Evolutionary conservation across 2,329 filamentous ascomycete genomes (phyloP), one percentile per base, ranked within the genome.

Genomic region (Apiospora arundinis): DNA sequence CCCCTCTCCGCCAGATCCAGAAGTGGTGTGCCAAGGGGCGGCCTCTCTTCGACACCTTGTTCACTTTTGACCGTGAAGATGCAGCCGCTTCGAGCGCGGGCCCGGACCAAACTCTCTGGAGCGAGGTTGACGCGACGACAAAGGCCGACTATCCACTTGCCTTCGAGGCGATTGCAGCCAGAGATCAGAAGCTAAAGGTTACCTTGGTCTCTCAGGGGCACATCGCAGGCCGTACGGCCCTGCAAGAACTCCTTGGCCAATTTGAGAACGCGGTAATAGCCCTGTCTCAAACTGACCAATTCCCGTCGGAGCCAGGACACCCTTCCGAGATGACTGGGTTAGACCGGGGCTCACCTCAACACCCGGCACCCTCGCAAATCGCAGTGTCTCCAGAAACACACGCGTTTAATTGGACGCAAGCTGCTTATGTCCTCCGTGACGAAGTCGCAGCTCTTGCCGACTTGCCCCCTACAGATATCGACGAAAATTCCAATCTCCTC

Each of bases 11-110:
- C 28, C 89, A 93, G 65, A 92, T 98, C 45, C 91, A 93, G 76
- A 97, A 94, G 79, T 97, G 93, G 92, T 91, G 90, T 74, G 86
- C 88, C 0, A 83, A 84, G 5, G 87, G 87, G 4, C 83, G 88
- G 56, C 85, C 88, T 0, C 81, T 95, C 2, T 97, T 98, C 77
- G 92, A 97, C 72, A 92, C 87, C 0, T 83, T 98, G 1, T 97
- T 98, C 75, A 92, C 94, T 0, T 97, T 95, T 78, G 93, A 97
- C 76, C 85, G 87, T 46, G 83, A 88, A 11, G 75, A 80, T 0
- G 0, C 71, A 8, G 18, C 28, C 28, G 56, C 9, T 18, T 21
- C 76, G 6, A 52, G 18, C 70, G 77, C 0, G 60, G 72, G 1
- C 77, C 76, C n/a, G 73, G 79, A 4, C 75, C 81, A 2, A 70